Evolutionary conservation across 805 yeast genomes (phyloP), one percentile per base, ranked within the genome.

Genomic region (Maudiozyma serrabonitensis): DNA sequence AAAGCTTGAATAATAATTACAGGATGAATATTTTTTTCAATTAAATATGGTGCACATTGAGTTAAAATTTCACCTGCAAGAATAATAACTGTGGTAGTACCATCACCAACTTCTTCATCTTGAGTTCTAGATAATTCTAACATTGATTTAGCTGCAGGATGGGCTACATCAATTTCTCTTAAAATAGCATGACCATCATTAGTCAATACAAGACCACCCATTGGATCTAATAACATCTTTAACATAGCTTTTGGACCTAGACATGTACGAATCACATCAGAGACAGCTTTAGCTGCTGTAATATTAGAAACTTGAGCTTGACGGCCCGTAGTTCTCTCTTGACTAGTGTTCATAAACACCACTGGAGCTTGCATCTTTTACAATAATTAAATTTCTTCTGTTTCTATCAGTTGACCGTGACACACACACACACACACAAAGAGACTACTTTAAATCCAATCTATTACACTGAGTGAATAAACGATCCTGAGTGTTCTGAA

Each of bases 61-160:
- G 98, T 96, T 53, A 93, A 74, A 50, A 93, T 88, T 68, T 93
- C 99, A 55, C 99, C 99, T 18, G 99, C 98, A 50, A 91, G 73
- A 54, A 93, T 91, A 62, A 93, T 93, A 48, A 93, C 99, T 8
- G 96, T 84, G 25, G 99, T 93, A 52, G 99, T 90, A 53, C 98
- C 98, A 63, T 93, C 99, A 50, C 99, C 99, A 49, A 81, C 99
- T 71, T 91, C 99, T 71, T 91, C 99, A 66, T 91, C 99, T 72
- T 91, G 97, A 6, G 99, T 90, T 71, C 99, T 80, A 61, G 93
- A 82, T 56, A 93, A 78, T 71, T 93, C 99, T 63, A 93, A 86
- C 98, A 93, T 93, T 32, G 95, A 85, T 71, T 93, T 93, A 44
- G 99, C 99, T 4, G 99, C 99, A 11, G 99, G 99, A 67, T 93